Conservation (phyloP, 306 rosid genomes). For the Vigna unguiculata region DNA sequence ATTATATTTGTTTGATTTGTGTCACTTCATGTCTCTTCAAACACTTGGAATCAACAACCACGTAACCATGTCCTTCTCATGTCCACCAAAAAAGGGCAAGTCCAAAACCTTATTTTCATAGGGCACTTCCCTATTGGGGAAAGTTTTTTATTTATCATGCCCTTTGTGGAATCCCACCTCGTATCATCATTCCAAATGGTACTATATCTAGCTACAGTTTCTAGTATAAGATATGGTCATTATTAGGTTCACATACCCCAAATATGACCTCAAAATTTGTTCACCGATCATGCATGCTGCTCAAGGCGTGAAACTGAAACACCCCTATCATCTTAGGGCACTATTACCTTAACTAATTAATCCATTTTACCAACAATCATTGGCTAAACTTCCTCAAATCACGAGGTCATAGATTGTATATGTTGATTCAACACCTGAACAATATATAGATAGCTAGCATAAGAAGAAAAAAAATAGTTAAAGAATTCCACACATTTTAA, state of each 20-base stretch:
- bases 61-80: conserved; percentile 42
- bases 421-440: neutral
- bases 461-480: neutral
- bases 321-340: neutral
- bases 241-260: neutral
- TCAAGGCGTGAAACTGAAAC: neutral
- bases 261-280: conserved; percentile 26
- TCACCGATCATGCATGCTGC: neutral
- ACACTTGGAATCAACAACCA: conserved; percentile 39
- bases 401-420: conserved; percentile 15
- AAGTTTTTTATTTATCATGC: conserved; percentile 34
- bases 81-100: conserved; percentile 61
- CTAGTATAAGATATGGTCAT: conserved; percentile 8
- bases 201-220: neutral
- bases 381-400: conserved; percentile 45
- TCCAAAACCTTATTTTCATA: conserved; percentile 38
- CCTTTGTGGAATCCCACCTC: conserved; percentile 49
- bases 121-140: conserved; percentile 53
- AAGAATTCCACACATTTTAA: too few species aligned
- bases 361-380: conserved; percentile 21
- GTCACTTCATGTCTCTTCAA: conserved; percentile 26
- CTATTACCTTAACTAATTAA: neutral
- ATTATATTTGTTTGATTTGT: neutral
- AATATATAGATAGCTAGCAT: too few species aligned
- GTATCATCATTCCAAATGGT: conserved; percentile 30